Evolutionary conservation across 164 flowering plant genomes (phyloP).

Genomic region (Vitis cinerea): DNA sequence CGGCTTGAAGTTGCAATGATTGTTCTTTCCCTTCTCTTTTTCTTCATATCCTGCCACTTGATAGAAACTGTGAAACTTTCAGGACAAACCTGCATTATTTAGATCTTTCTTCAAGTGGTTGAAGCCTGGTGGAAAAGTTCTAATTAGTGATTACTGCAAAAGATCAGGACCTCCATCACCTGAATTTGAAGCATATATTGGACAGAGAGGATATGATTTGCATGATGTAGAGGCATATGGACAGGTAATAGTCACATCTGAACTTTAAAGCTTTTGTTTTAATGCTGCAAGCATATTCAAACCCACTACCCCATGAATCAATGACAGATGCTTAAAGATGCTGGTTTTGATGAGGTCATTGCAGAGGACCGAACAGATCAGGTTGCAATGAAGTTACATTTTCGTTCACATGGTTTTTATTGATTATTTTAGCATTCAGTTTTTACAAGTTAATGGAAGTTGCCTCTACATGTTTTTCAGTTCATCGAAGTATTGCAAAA

Average conservation of each 20-base stretch:
- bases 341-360: conserved; percentile 80
- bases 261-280: too few relatives aligned
- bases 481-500: conserved; percentile 55
- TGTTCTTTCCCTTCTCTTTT: too few relatives aligned
- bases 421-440: too few relatives aligned
- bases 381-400: conserved; percentile 35
- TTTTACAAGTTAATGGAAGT: neutral
- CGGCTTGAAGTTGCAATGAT: too few relatives aligned
- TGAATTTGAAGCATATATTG: conserved; percentile 71
- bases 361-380: conserved; percentile 94
- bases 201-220: conserved; percentile 93
- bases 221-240: conserved; percentile 88
- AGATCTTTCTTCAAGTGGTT: conserved; percentile 87
- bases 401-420: neutral
- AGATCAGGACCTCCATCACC: conserved; percentile 65
- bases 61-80: conserved; percentile 14
- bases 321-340: conserved; percentile 89
- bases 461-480: conserved; percentile 30
- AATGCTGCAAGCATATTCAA: too few relatives aligned
- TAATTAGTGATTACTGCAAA: conserved; percentile 93
- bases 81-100: conserved; percentile 94
- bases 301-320: neutral
- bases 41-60: too few relatives aligned
- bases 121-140: conserved; percentile 94
- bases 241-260: conserved; percentile 45